Conservation (phyloP, 306 rosid genomes). For the Phaseolus lunatus region DNA sequence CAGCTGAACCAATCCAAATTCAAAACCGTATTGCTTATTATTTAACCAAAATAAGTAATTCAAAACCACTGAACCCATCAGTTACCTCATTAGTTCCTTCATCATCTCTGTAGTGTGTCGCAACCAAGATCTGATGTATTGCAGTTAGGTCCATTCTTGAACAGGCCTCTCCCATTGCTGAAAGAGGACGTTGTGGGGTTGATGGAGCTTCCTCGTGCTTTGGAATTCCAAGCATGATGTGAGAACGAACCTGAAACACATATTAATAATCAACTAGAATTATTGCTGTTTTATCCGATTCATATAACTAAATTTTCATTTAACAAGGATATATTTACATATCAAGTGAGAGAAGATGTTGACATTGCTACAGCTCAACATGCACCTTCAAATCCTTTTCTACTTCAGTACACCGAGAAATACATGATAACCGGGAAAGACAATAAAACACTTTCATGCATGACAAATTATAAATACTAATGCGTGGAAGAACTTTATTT, state of each 20-base stretch:
- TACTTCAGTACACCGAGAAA: background rate
- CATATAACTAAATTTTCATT: slow-evolving; percentile 33
- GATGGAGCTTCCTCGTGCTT: slow-evolving; percentile 87
- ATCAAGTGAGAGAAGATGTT: slow-evolving; percentile 29
- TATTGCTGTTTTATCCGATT: slow-evolving; percentile 30
- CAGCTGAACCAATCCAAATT: slow-evolving; percentile 66
- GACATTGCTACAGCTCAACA: slow-evolving; percentile 4
- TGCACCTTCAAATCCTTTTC: slow-evolving; percentile 10
- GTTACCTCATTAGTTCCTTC: slow-evolving; percentile 97
- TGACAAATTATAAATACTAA: slow-evolving; percentile 12
- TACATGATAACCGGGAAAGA: background rate
- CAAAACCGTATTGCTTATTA: slow-evolving; percentile 43
- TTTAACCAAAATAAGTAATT: slow-evolving; percentile 35
- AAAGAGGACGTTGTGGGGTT: slow-evolving; percentile 91
- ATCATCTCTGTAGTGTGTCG: slow-evolving; percentile 88
- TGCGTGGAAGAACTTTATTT: slow-evolving; percentile 15
- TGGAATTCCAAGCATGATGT: slow-evolving; percentile 86
- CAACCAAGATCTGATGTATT: slow-evolving; percentile 90
- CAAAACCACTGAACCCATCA: slow-evolving; percentile 30
- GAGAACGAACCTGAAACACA: slow-evolving; percentile 77
- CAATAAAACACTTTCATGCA: slow-evolving; percentile 23
- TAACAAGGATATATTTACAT: slow-evolving; percentile 33
- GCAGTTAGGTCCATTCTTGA: slow-evolving; percentile 99
- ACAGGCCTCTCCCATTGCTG: slow-evolving; percentile 99
- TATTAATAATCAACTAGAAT: slow-evolving; percentile 23